Evolutionary conservation across 371 early-diverging fungal genomes (phyloP), one percentile per base, ranked within the genome.

Genomic region (Mortierella sp.): DNA sequence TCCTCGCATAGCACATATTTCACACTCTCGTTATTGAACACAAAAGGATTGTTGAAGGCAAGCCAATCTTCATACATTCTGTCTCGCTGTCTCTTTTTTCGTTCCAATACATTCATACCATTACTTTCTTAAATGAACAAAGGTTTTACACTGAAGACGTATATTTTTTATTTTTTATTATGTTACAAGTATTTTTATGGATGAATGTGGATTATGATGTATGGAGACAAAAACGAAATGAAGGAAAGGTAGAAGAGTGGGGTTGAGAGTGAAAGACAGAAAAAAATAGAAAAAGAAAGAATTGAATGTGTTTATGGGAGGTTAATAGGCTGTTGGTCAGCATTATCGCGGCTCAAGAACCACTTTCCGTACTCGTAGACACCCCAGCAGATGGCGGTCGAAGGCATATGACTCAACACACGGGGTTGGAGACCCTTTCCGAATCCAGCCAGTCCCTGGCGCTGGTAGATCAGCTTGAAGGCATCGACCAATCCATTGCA

Each of bases 371-470:
- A 96, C 84, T 96, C 96, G 80, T 96, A 96, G 0, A 97, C 96
- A 71, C 95, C 94, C 99, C 99, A 99, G 88, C 96, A 95, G 55
- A 98, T 95, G 28, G 98, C 98, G 1, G 98, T 96, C 60, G 96
- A 95, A 6, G 99, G 99, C 92, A 97, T 94, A 85, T 97, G 95
- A 21, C 95, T 93, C 70, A 98, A 84, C 11, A 98, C 92, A 58
- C 98, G 91, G 6, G 99, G 97, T 74, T 89, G 88, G n/a, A 94
- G 84, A 9, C 99, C 99, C 78, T 96, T 91, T 72, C 93, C 89
- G 88, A 98, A 97, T 0, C 98, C 98, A 5, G 78, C 82, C 0
- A 94, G 0, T 0, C 98, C 99, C 81, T 96, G 89, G 21, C 92
- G 88, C 55, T 91, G 88, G 71, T 93, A 95, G 79, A 98, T 98